Evolutionary conservation across 2,329 filamentous ascomycete species (phyloP).

Genomic region (Fusarium sulawesiense): DNA sequence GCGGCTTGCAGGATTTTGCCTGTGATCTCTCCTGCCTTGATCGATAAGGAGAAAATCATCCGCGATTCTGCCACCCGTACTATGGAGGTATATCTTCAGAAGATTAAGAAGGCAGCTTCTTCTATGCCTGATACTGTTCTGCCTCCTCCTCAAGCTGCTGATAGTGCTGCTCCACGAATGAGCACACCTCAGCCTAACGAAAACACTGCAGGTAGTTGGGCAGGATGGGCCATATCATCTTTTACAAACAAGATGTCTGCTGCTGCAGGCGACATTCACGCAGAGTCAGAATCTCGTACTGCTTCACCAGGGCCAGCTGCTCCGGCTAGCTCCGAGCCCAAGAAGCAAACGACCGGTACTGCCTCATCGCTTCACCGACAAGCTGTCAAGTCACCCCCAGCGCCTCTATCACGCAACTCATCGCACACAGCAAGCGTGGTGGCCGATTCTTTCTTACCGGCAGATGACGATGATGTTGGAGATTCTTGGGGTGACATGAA

Average conservation of each 20-base stretch:
- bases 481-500: slow-evolving; percentile 82
- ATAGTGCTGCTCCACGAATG: slow-evolving; percentile 74
- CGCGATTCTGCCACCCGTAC: slow-evolving; percentile 93
- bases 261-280: slow-evolving; percentile 87
- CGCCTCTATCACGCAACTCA: slow-evolving; percentile 59
- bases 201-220: slow-evolving; percentile 68
- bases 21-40: slow-evolving; percentile 81
- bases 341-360: slow-evolving; percentile 59
- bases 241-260: slow-evolving; percentile 94
- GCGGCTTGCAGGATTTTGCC: slow-evolving; percentile 86
- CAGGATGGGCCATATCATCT: slow-evolving; percentile 97
- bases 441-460: slow-evolving; percentile 64
- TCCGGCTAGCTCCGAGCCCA: slow-evolving; percentile 54
- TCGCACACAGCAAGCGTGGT: slow-evolving; percentile 59
- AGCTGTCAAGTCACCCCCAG: slow-evolving; percentile 64
- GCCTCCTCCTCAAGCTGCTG: slow-evolving; percentile 69
- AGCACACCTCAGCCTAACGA: slow-evolving; percentile 78
- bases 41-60: slow-evolving; percentile 96
- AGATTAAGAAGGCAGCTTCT: slow-evolving; percentile 81
- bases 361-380: slow-evolving; percentile 71
- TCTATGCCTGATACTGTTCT: slow-evolving; percentile 84
- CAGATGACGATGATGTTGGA: slow-evolving; percentile 68
- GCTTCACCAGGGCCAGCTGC: slow-evolving; percentile 56
- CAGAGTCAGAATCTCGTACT: slow-evolving; percentile 58
- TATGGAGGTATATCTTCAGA: slow-evolving; percentile 84